A percentile compares a stretch with the other conserved stretches of the same genome.
Conservation (phyloP, 495 filamentous ascomycete species). For the Daldinia vernicosa region DNA sequence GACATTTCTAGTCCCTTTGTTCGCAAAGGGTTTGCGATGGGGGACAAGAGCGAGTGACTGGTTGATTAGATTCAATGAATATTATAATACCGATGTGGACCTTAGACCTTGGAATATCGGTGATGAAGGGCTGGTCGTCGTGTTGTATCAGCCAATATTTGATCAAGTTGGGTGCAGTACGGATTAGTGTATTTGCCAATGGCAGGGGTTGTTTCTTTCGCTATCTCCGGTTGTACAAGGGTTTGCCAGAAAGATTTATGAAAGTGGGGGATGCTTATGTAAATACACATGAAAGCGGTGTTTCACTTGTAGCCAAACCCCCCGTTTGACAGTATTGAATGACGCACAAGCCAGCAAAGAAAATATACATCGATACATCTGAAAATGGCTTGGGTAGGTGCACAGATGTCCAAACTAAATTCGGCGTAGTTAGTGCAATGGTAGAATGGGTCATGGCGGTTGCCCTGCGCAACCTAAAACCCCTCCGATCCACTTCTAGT, state of each 20-base stretch:
- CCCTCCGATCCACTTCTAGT: slow-evolving; percentile 35
- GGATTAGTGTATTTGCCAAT: not conserved
- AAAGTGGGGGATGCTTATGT: slow-evolving; percentile 14
- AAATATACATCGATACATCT: not conserved
- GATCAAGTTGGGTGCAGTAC: slow-evolving; percentile 14
- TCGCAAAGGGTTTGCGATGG: slow-evolving; percentile 12
- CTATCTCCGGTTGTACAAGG: not conserved
- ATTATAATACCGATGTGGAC: slow-evolving; percentile 35
- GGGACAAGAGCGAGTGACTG: not conserved
- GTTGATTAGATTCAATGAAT: slow-evolving; percentile 22
- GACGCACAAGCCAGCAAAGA: slow-evolving; percentile 13
- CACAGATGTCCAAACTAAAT: slow-evolving; percentile 6
- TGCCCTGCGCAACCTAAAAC: slow-evolving; percentile 37
- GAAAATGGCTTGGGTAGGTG: slow-evolving; percentile 12
- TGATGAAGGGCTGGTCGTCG: slow-evolving; percentile 2
- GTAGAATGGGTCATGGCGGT: slow-evolving; percentile 15
- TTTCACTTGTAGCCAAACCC: not conserved
- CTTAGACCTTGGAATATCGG: slow-evolving; percentile 4
- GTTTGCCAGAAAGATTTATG: slow-evolving; percentile 16
- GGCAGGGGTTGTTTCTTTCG: slow-evolving; percentile 17
- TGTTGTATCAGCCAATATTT: slow-evolving; percentile 19
- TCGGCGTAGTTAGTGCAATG: slow-evolving; percentile 12
- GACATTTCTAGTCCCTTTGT: slow-evolving; percentile 34
- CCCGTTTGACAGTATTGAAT: not conserved
- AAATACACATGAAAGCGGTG: not conserved